Percentiles rank a stretch among this genome's conserved stretches.
phyloP scores from a whole-genome alignment of 306 rosid species.

The Gleditsia sinensis region DNA sequence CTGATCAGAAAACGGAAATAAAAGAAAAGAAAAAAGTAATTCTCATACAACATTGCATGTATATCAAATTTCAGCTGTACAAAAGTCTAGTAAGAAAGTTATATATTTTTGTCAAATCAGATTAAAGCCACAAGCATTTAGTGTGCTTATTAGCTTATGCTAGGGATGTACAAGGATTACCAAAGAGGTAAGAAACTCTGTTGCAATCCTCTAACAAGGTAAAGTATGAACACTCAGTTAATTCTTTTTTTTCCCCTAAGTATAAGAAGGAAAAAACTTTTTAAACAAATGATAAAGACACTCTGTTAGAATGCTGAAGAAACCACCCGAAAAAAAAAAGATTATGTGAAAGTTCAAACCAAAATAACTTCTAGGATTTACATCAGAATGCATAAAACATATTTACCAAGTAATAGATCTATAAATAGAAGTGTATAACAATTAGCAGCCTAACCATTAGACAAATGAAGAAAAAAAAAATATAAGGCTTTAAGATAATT shows the following conservation, averaged over 20 bases:
- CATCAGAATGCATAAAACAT: slow-evolving; percentile 18
- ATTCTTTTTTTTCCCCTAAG: background rate
- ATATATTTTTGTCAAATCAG: background rate
- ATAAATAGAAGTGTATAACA: background rate
- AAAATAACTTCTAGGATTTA: background rate
- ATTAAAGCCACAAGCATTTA: background rate
- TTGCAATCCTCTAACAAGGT: background rate
- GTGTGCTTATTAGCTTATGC: background rate
- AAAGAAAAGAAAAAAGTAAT: background rate
- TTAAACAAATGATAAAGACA: too few species aligned
- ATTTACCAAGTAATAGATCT: slow-evolving; percentile 9
- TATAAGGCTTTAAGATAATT: slow-evolving; percentile 10
- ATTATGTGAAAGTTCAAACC: background rate
- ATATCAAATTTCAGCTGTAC: slow-evolving; percentile 1
- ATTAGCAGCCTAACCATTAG: background rate
- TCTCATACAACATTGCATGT: background rate
- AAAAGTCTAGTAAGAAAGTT: background rate
- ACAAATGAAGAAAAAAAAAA: background rate
- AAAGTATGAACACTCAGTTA: background rate
- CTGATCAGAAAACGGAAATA: background rate
- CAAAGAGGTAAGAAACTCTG: background rate
- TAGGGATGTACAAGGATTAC: background rate
- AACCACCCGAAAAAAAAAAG: background rate
- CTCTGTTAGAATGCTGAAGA: background rate
- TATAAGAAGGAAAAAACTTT: background rate